A percentile compares a stretch with the other conserved stretches of the same genome.
Evolutionary conservation across 139 green algal genomes (phyloP).

Genomic region (Chlamydomonas sp.): DNA sequence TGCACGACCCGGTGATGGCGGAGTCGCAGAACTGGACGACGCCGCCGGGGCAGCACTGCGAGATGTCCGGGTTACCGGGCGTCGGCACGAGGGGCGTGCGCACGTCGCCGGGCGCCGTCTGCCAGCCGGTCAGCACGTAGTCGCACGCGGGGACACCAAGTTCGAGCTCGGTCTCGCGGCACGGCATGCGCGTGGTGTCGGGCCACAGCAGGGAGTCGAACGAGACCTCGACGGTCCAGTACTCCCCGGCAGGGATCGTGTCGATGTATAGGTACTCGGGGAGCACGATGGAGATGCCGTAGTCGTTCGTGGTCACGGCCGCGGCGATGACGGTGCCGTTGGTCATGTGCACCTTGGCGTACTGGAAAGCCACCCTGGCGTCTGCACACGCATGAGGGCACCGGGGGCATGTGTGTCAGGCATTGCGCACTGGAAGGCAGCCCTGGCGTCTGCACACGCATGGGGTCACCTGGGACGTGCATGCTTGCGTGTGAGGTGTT

Average conservation of each 20-base stretch:
- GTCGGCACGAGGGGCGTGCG: neutral
- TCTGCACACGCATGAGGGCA: neutral
- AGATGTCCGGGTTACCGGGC: no score
- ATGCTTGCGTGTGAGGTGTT: neutral
- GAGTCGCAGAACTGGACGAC: slow-evolving; percentile 2
- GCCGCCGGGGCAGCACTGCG: slow-evolving; percentile 8
- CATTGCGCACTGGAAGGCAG: no score
- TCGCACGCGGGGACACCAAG: slow-evolving; percentile 23
- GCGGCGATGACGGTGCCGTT: neutral
- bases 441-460: no score
- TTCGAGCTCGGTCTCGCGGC: slow-evolving; percentile 12
- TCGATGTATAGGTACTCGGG: neutral
- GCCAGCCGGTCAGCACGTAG: slow-evolving; percentile 32
- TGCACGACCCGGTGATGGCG: neutral
- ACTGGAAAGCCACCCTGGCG: neutral
- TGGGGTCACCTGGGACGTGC: no score
- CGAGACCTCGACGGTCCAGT: slow-evolving; percentile 15
- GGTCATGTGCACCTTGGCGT: neutral
- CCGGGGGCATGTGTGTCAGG: neutral
- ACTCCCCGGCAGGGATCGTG: neutral
- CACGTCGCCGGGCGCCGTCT: slow-evolving; percentile 19
- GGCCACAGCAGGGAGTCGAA: slow-evolving; percentile 13
- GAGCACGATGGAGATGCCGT: neutral
- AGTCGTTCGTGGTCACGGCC: neutral
- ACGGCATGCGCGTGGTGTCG: slow-evolving; percentile 25